Base-by-base conservation (phyloP, 495 filamentous ascomycete genomes). In the Ascobolus immersus region DNA sequence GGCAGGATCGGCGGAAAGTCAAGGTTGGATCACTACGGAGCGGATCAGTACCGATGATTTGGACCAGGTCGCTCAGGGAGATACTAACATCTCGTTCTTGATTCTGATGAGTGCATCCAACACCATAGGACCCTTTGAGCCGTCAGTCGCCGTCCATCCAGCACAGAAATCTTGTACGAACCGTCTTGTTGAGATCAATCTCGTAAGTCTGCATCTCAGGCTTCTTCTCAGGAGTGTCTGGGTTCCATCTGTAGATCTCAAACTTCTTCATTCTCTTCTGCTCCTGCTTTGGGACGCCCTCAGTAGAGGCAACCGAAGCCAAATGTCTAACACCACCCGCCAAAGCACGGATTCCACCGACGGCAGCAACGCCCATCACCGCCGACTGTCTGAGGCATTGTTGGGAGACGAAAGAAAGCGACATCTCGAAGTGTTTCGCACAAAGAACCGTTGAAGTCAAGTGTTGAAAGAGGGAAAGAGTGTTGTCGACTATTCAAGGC, bases 11-110 rank as follows among this genome's bases (percentile, higher is more conserved):
- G 43, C 86, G 65, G 63, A 96, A 96, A 29, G 86, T 96, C 47
- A 96, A 57, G 23, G 86, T 93, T 15, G 86, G 86, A 55, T 96
- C 86, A 20, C n/a, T n/a, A n/a, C n/a, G n/a, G n/a, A n/a, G n/a
- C n/a, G n/a, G n/a, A n/a, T n/a, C n/a, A n/a, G n/a, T n/a, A n/a
- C n/a, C n/a, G n/a, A n/a, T n/a, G n/a, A n/a, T n/a, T n/a, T n/a
- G n/a, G n/a, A n/a, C n/a, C n/a, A n/a, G n/a, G n/a, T n/a, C n/a
- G n/a, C n/a, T n/a, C n/a, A n/a, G n/a, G n/a, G n/a, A n/a, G n/a
- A n/a, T n/a, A n/a, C n/a, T n/a, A n/a, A n/a, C n/a, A 90, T 50
- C 64, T 96, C 86, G 57, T 96, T 96, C 79, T 96, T 96, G 60
- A 96, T 86, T 42, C 84, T 61, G 51, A 96, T 89, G 44, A 96